Base-by-base conservation (phyloP, 129 eudicot species). In the Saposhnikovia divaricata region DNA sequence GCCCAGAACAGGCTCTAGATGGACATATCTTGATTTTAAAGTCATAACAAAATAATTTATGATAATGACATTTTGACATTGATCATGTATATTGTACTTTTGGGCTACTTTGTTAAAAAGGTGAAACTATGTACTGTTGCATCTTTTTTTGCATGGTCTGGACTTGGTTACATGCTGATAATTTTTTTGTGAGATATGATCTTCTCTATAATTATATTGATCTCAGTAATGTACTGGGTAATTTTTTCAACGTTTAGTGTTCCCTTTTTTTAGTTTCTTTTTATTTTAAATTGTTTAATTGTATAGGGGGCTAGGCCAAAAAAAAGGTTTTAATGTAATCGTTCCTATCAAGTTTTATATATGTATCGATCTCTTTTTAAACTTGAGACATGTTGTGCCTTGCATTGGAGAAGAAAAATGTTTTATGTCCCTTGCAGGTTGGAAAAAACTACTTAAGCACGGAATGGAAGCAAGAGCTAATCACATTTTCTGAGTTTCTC, bases 391-490 rank as follows among this genome's bases (percentile, higher is more conserved):
- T 88, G 39, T 77, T 82, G 47, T 74, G 51, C 16, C 72, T 78
- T 79, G 84, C 84, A 77, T 84, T 82, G 79, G 81, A 82, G 83
- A 81, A 34, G 34, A 51, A 38, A 45, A 79, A 40, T 79, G 50
- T 34, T 38, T 78, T 79, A 80, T 83, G 83, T 75, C 38, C 80
- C 78, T 81, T 87, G 82, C 90, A 96, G 99, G 99, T 96, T 50
- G 99, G 99, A 9, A 92, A 85, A 80, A 96, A 92, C 89, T 96
- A 96, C 78, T 81, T 96, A 66, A 85, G 90, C 88, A 74, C 87
- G 0, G 98, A 96, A 19, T 96, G 99, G 99, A 96, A 96, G 92
- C 99, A 96, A 85, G 98, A 96, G 86, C 82, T 96, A 47, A 87
- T 92, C 83, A 87, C 98, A 66, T 92, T 96, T 73, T 89, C 99